Evolutionary conservation across 805 yeast genomes (phyloP), one percentile per base, ranked within the genome.

Genomic region (Sungouiella thailandica): DNA sequence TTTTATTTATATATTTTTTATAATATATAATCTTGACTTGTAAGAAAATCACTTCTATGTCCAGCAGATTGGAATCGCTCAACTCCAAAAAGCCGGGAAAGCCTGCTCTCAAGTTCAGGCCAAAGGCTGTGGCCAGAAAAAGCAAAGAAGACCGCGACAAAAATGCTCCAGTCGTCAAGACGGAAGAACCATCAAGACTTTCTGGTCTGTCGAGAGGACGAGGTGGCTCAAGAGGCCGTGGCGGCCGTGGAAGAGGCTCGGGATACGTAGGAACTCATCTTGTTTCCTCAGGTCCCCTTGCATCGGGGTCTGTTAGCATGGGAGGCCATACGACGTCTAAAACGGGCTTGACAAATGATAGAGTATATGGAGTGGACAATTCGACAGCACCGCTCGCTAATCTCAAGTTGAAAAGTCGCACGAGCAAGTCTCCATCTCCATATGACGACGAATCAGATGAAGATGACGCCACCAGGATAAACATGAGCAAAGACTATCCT

Each of bases 121-220:
- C 97, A 2, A 89, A 89, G 57, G 80, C 71, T 2, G 95, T 89
- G 27, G 88, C 88, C 0, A 69, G 97, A 58, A 78, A 86, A 53
- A 64, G 87, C 8, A 81, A 85, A 46, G 89, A 84, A 46, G 96
- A 87, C 47, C 68, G 96, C 55, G 95, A 78, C 15, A 78, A 83
- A 17, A 74, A 76, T 35, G 89, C 88, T 0, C 87, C 88, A 4
- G 52, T 45, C 5, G 72, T 67, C 43, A 61, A 70, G 39, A 63
- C 45, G 17, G 68, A 62, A 36, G 47, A 47, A 36, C 22, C 13
- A 7, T 35, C 40, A 1, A 34, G 66, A 28, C 7, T 19, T 7
- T 23, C 23, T 5, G 40, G 28, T 1, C 10, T 36, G 4, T 30
- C 46, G 5, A 31, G 46, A 11, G 60, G 62, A 7, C 42, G 65